A percentile compares a stretch with the other conserved stretches of the same genome.
Conservation (phyloP, 306 rosid genomes). For the Prunus campanulata region DNA sequence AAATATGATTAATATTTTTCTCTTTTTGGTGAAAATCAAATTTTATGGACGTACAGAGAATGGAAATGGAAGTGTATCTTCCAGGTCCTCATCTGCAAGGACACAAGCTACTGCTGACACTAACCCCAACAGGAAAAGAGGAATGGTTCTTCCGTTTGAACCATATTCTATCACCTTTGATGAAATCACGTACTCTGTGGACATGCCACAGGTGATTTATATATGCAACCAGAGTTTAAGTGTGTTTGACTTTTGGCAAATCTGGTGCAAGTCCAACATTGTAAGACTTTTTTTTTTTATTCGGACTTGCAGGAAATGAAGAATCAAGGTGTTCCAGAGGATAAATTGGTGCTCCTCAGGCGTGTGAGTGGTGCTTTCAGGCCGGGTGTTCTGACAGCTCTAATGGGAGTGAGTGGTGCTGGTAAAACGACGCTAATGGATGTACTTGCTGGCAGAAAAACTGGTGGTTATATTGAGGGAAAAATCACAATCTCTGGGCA, state of each 20-base stretch:
- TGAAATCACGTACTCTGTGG: constrained; percentile 22
- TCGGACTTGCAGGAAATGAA: constrained; percentile 19
- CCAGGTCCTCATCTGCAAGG: background rate
- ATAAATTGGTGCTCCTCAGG: constrained; percentile 20
- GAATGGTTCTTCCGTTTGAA: constrained; percentile 28
- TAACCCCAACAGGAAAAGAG: background rate
- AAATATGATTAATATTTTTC: background rate
- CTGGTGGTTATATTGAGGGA: constrained; percentile 23
- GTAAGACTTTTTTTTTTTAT: background rate
- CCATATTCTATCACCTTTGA: constrained; percentile 25
- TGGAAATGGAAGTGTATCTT: background rate
- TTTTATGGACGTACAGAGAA: background rate
- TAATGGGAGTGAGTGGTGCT: constrained; percentile 30
- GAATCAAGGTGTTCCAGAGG: constrained; percentile 19
- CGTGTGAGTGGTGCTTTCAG: constrained; percentile 27
- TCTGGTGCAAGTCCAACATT: background rate
- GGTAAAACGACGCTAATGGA: constrained; percentile 27
- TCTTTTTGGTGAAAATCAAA: background rate
- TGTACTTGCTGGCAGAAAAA: constrained; percentile 26
- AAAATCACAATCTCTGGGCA: constrained; percentile 15
- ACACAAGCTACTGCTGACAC: background rate
- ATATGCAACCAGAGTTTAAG: background rate
- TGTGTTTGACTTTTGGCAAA: background rate
- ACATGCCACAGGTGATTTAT: constrained; percentile 24
- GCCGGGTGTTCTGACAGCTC: constrained; percentile 27